A percentile compares a stretch with the other conserved stretches of the same genome.
phyloP scores from a whole-genome alignment of 495 filamentous ascomycete species.

The Podospora pseudoanserina region DNA sequence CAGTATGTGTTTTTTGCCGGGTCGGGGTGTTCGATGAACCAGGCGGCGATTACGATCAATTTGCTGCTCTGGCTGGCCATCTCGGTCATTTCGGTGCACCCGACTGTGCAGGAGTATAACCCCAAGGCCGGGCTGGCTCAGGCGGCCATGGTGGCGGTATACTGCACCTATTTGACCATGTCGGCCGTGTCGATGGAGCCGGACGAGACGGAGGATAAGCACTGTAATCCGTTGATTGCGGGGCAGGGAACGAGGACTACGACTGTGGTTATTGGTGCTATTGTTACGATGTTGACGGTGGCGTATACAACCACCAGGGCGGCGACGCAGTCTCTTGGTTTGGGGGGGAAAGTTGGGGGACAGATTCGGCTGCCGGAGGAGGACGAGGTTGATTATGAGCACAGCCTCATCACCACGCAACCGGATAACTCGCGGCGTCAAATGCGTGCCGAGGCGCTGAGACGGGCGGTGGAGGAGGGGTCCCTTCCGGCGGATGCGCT shows the following conservation, averaged over 20 bases:
- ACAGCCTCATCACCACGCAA: slow-evolving; percentile 87
- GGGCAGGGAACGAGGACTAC: slow-evolving; percentile 87
- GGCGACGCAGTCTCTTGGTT: slow-evolving; percentile 86
- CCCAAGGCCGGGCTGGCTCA: slow-evolving; percentile 90
- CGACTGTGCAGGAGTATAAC: slow-evolving; percentile 86
- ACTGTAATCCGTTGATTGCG: slow-evolving; percentile 89
- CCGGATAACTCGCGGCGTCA: slow-evolving; percentile 68
- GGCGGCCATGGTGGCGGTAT: slow-evolving; percentile 94
- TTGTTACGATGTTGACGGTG: slow-evolving; percentile 94
- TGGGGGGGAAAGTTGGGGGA: slow-evolving; percentile 55
- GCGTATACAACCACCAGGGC: slow-evolving; percentile 97
- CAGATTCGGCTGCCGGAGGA: slow-evolving; percentile 46
- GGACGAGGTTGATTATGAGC: slow-evolving; percentile 53
- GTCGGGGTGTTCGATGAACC: slow-evolving; percentile 88
- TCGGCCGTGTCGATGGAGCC: slow-evolving; percentile 98
- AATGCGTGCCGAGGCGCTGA: slow-evolving; percentile 88
- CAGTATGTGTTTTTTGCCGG: slow-evolving; percentile 97
- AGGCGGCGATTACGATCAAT: slow-evolving; percentile 75
- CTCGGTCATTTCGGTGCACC: slow-evolving; percentile 83
- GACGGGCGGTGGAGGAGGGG: slow-evolving; percentile 86
- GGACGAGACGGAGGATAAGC: slow-evolving; percentile 66
- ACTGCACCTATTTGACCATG: slow-evolving; percentile 98
- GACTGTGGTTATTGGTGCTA: slow-evolving; percentile 83
- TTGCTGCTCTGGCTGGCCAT: slow-evolving; percentile 77
- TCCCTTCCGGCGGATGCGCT: slow-evolving; percentile 88